Percentiles rank a stretch among this genome's conserved stretches.
These are phyloP conservation scores for Solanum chiquidenum DNA, from an alignment of 257 asterid genomes.

Conservation along the genomic window DNA sequence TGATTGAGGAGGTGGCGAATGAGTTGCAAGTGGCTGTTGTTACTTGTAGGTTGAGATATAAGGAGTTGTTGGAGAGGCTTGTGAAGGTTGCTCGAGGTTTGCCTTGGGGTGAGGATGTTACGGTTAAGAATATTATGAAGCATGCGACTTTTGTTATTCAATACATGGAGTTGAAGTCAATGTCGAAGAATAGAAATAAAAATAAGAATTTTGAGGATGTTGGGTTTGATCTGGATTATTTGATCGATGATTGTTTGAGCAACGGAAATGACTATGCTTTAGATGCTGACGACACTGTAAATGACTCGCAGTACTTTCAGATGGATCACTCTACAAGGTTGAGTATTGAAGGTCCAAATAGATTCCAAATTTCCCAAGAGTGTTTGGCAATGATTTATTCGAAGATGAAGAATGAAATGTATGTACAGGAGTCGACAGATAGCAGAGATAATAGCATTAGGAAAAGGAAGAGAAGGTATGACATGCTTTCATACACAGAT, in stretches of 20 bases:
- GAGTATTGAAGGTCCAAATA: conserved; percentile 16
- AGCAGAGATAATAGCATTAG: conserved; percentile 6
- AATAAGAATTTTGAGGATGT: conserved; percentile 15
- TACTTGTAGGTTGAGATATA: conserved; percentile 64
- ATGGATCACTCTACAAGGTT: conserved; percentile 2
- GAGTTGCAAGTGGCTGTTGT: conserved; percentile 37
- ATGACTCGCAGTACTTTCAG: conserved; percentile 39
- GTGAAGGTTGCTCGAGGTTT: conserved; percentile 55
- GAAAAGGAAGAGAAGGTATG: conserved; percentile 14
- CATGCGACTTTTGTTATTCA: conserved; percentile 68
- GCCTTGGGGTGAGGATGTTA: conserved; percentile 87
- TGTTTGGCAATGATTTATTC: conserved; percentile 48
- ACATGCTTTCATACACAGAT: conserved; percentile 26
- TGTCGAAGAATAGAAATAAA: conserved; percentile 10
- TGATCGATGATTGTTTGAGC: conserved; percentile 43
- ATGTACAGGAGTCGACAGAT: conserved; percentile 16
- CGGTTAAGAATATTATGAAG: conserved; percentile 50
- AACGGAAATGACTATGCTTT: conserved; percentile 8
- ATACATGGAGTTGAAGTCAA: conserved; percentile 75
- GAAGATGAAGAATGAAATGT: conserved; percentile 33
- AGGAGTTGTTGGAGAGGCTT: conserved; percentile 57
- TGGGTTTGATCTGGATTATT: conserved; percentile 34
- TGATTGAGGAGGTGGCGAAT: conserved; percentile 44
- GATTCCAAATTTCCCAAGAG: conserved; percentile 49
- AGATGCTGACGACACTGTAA: conserved; percentile 12